Conservation (phyloP, 1,284 basidiomycete species). For the Pascua sp. region DNA sequence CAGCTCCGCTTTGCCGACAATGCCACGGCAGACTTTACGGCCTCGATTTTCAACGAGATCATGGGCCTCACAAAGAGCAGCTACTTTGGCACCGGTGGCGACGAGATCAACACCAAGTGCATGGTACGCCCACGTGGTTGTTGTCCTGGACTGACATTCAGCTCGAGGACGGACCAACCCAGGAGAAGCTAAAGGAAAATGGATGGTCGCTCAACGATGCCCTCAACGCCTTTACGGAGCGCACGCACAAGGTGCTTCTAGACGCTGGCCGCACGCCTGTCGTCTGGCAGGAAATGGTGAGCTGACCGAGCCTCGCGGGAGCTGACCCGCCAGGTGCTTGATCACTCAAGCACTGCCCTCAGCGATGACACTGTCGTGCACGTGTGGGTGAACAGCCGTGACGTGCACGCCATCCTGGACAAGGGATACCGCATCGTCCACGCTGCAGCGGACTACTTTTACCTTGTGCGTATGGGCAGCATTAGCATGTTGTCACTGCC, state of each 20-base stretch:
- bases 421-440: conserved; percentile 64
- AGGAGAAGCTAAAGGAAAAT: conserved; percentile 53
- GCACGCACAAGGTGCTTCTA: conserved; percentile 55
- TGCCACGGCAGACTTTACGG: conserved; percentile 53
- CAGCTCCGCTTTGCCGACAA: conserved; percentile 67
- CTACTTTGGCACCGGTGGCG: conserved; percentile 74
- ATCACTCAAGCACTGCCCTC: conserved; percentile 59
- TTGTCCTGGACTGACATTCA: background rate
- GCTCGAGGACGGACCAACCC: conserved; percentile 58
- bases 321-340: conserved; percentile 46
- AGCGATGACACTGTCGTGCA: conserved; percentile 66
- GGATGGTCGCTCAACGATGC: conserved; percentile 63
- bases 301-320: too few relatives aligned
- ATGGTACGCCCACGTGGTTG: conserved; percentile 49
- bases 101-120: conserved; percentile 71
- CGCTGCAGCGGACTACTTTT: conserved; percentile 69
- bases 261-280: conserved; percentile 58
- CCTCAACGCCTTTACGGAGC: conserved; percentile 60
- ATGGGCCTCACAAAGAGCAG: conserved; percentile 37
- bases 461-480: conserved; percentile 56
- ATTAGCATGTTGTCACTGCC: background rate
- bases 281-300: conserved; percentile 65
- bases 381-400: conserved; percentile 65
- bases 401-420: conserved; percentile 60
- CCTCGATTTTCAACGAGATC: conserved; percentile 51